A percentile compares a stretch with the other conserved stretches of the same genome.
Conservation (phyloP, 2,329 filamentous ascomycete genomes). For the Claviceps quebecensis region DNA sequence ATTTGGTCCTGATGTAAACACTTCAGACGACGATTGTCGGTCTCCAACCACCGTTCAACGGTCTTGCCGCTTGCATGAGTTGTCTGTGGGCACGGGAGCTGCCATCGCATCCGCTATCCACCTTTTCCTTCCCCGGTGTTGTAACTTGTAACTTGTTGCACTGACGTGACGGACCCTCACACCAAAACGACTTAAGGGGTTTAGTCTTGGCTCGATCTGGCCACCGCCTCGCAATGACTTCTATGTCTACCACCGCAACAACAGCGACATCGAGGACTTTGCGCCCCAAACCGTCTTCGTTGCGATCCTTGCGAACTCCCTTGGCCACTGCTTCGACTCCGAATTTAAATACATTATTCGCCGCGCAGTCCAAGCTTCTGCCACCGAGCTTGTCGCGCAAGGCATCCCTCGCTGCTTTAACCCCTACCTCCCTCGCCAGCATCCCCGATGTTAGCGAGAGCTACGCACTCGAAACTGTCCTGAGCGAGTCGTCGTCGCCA, state of each 20-base stretch:
- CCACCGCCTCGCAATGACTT: conserved; percentile 10
- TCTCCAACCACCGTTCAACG: neutral
- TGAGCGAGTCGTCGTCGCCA: conserved; percentile 17
- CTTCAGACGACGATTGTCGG: neutral
- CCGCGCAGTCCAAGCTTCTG: conserved; percentile 32
- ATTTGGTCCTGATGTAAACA: neutral
- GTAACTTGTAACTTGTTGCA: neutral
- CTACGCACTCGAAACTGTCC: conserved; percentile 45
- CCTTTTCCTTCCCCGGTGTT: conserved; percentile 1
- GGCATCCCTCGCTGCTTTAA: conserved; percentile 56
- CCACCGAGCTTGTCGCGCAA: conserved; percentile 48
- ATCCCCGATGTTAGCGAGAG: conserved; percentile 53
- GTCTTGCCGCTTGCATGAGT: neutral
- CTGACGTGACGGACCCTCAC: neutral
- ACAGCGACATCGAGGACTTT: conserved; percentile 8
- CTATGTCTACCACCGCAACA: conserved; percentile 9
- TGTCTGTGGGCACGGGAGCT: conserved; percentile 1
- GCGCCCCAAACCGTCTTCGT: conserved; percentile 10
- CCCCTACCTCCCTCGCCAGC: conserved; percentile 44
- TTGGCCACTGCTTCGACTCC: conserved; percentile 41
- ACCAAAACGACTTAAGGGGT: neutral
- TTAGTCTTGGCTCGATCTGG: conserved; percentile 4
- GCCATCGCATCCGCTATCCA: conserved; percentile 1
- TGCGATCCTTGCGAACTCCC: conserved; percentile 29
- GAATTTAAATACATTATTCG: conserved; percentile 40